Evolutionary conservation across 768 basidiomycete species (phyloP), one percentile per base, ranked within the genome.

Genomic region (Serpula lacrymans): DNA sequence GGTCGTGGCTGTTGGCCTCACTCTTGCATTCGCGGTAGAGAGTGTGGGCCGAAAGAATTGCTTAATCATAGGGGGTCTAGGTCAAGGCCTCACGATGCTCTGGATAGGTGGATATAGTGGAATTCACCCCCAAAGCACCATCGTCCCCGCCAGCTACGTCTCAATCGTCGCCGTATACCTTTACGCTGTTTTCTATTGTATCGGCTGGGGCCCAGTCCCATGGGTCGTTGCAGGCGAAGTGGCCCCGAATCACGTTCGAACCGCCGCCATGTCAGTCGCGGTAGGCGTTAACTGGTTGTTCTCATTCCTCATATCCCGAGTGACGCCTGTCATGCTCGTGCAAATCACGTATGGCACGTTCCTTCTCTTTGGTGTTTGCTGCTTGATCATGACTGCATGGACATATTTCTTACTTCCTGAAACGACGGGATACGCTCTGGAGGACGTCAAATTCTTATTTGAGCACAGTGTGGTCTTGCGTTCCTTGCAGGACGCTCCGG

Each of bases 21-120:
- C 66, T 5, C 63, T 77, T 25, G 42, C 62, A 1, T 67, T 76
- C 40, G 74, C 68, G n/a, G 65, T 77, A 4, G 76, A 78, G 46
- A 46, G 59, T 24, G 40, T 70, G 26, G 77, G 77, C 3, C 66
- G 74, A 36, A 78, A 77, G 47, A 59, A 49, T 32, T 75, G 70
- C 41, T 58, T 78, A 13, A 60, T 79, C 30, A 58, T 71, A 28
- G 74, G 75, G 10, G 72, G 72, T 16, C 41, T 75, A 5, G 72
- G 74, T 5, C 77, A 78, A 47, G 67, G 67, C 5, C 42, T 58
- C 7, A 70, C 54, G 54, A 73, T 74, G 71, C 59, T 72, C n/a
- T 74, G 68, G 68, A 68, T 73, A 34, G 70, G 64, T 10, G 64
- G 60, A 2, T 75, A 67, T 50, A 59, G 54, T 28, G 65, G 52